phyloP scores from a whole-genome alignment of 208 protist species.

The Herpetomonas tarakana region DNA sequence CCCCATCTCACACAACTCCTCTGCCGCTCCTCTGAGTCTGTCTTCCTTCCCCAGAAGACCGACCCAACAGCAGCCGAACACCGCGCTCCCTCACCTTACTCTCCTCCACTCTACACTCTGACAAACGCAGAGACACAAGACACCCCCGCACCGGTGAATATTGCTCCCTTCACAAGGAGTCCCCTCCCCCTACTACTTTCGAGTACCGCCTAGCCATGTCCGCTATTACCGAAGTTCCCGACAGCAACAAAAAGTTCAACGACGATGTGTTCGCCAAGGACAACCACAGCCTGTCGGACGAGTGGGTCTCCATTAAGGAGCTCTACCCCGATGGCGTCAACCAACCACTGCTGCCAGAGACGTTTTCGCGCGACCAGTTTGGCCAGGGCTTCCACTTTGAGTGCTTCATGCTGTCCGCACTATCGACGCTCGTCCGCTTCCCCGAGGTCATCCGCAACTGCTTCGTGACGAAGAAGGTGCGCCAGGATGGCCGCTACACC shows the following conservation, averaged over 20 bases:
- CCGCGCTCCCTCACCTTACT: too few relatives aligned
- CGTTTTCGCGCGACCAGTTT: conserved; percentile 64
- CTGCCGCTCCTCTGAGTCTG: too few relatives aligned
- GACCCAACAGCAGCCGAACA: too few relatives aligned
- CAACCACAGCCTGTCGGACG: conserved; percentile 49
- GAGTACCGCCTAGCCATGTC: too few relatives aligned
- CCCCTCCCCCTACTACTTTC: too few relatives aligned
- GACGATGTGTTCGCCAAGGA: conserved; percentile 63
- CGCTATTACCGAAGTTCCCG: conserved; percentile 29
- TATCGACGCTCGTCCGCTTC: conserved; percentile 59
- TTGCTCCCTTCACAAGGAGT: too few relatives aligned
- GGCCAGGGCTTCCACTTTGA: conserved; percentile 80
- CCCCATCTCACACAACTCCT: too few relatives aligned
- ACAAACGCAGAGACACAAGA: too few relatives aligned
- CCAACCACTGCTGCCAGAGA: conserved; percentile 57
- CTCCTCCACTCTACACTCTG: too few relatives aligned
- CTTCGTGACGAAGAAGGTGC: conserved; percentile 76
- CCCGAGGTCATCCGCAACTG: conserved; percentile 75
- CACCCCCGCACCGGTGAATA: too few relatives aligned
- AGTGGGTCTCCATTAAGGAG: conserved; percentile 66
- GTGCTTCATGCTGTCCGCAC: conserved; percentile 76
- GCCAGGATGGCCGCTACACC: conserved; percentile 42
- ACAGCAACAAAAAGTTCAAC: conserved; percentile 58
- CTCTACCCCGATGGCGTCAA: conserved; percentile 53
- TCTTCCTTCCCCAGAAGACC: too few relatives aligned